A percentile compares a stretch with the other conserved stretches of the same genome.
Evolutionary conservation across 768 basidiomycete genomes (phyloP).

Genomic region (Strobilomyces dryophilus): DNA sequence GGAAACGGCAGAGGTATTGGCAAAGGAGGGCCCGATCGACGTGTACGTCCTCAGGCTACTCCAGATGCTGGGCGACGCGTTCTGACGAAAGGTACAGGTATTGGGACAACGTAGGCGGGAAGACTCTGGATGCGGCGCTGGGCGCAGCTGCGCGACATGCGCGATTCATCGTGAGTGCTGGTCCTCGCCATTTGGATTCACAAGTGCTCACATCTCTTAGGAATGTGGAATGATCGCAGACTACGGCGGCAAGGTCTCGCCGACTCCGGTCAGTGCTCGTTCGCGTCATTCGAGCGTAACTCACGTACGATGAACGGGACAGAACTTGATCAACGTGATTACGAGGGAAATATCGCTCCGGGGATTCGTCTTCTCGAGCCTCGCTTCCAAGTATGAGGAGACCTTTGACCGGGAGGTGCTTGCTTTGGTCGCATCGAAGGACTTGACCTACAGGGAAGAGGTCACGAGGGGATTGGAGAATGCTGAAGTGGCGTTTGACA

Average conservation of each 20-base stretch:
- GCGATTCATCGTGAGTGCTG: slow-evolving; percentile 41
- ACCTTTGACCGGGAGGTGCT: slow-evolving; percentile 43
- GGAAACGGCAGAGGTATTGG: slow-evolving; percentile 46
- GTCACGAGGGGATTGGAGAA: slow-evolving; percentile 38
- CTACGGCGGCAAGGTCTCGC: background rate
- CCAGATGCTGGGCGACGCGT: background rate
- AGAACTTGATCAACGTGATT: slow-evolving; percentile 39
- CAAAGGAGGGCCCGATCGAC: slow-evolving; percentile 54
- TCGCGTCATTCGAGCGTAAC: background rate
- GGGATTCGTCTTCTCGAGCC: slow-evolving; percentile 39
- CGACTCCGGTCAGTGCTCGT: slow-evolving; percentile 1
- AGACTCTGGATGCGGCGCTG: slow-evolving; percentile 53
- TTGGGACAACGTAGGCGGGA: slow-evolving; percentile 55
- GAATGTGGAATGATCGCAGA: slow-evolving; percentile 31
- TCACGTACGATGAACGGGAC: background rate
- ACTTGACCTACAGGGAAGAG: slow-evolving; percentile 46
- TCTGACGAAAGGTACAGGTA: slow-evolving; percentile 5
- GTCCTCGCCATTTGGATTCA: background rate
- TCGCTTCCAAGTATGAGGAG: slow-evolving; percentile 32
- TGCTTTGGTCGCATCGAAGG: slow-evolving; percentile 38
- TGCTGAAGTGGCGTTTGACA: slow-evolving; percentile 4
- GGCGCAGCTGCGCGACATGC: slow-evolving; percentile 40
- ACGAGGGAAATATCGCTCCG: slow-evolving; percentile 38
- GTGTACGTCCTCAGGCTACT: slow-evolving; percentile 32
- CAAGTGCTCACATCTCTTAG: background rate